Percentiles rank a stretch among this genome's conserved stretches.
These are phyloP conservation scores for Suhomyces pyralidae DNA, from an alignment of 805 yeast genomes.

Conservation along the genomic window DNA sequence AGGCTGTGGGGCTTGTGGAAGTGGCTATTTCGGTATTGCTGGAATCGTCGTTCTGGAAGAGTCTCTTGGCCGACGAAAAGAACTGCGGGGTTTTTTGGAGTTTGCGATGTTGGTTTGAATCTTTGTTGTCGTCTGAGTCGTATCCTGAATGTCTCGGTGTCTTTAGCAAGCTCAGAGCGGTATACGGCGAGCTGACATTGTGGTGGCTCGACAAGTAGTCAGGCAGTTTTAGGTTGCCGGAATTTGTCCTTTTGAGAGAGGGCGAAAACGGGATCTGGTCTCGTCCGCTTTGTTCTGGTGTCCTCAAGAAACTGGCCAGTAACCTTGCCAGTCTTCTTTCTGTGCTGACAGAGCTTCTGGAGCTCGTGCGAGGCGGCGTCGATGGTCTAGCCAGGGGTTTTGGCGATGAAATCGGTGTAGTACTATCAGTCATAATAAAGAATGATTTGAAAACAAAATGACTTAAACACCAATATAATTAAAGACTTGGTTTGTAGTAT, in stretches of 20 bases:
- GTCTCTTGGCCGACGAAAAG: constrained; percentile 37
- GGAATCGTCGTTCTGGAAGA: constrained; percentile 29
- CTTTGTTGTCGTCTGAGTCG: constrained; percentile 27
- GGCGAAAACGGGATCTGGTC: constrained; percentile 37
- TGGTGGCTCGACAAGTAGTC: constrained; percentile 26
- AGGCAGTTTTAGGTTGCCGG: constrained; percentile 32
- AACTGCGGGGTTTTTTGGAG: constrained; percentile 39
- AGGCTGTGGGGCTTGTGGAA: constrained; percentile 10
- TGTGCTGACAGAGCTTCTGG: constrained; percentile 6
- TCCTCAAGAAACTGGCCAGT: constrained; percentile 28
- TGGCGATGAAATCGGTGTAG: constrained; percentile 35
- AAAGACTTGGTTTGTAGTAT: background rate
- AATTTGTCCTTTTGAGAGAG: constrained; percentile 32
- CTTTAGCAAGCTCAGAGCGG: constrained; percentile 21
- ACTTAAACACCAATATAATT: background rate
- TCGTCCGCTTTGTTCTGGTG: constrained; percentile 32
- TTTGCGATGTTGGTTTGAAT: constrained; percentile 14
- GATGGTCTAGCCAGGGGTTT: constrained; percentile 31
- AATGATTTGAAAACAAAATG: background rate
- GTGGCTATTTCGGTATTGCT: constrained; percentile 5
- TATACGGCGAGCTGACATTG: constrained; percentile 28
- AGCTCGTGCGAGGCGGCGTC: constrained; percentile 8
- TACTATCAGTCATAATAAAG: background rate
- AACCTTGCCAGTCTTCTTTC: constrained; percentile 19
- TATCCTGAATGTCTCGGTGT: constrained; percentile 32